Conservation (phyloP, 192 early-diverging fungal genomes). For the Thoreauomyces humboldtii region DNA sequence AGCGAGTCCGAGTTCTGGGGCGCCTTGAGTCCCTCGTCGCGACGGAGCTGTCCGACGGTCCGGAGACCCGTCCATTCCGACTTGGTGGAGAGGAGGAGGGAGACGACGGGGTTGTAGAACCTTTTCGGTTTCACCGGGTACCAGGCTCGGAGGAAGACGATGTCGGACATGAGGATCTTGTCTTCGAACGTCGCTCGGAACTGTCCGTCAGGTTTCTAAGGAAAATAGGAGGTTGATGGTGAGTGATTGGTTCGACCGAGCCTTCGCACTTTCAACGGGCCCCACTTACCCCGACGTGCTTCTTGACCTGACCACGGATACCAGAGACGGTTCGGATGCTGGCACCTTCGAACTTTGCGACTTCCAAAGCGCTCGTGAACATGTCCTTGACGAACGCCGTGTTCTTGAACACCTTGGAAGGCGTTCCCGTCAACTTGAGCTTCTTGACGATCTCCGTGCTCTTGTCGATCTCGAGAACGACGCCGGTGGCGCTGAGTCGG, state of each 20-base stretch:
- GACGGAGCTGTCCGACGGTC: constrained; percentile 79
- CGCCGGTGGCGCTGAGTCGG: constrained; percentile 94
- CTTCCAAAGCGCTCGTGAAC: constrained; percentile 94
- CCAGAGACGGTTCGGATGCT: constrained; percentile 93
- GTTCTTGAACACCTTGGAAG: constrained; percentile 94
- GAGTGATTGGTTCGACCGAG: no score
- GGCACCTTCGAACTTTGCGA: constrained; percentile 98
- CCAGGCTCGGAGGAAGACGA: constrained; percentile 96
- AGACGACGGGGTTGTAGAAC: constrained; percentile 98
- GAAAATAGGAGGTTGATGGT: neutral
- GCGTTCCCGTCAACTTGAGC: constrained; percentile 93
- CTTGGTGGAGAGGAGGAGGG: constrained; percentile 75
- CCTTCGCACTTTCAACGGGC: no score
- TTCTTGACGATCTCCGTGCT: constrained; percentile 97
- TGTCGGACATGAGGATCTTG: constrained; percentile 92
- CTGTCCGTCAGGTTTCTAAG: constrained; percentile 76
- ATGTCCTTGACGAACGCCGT: constrained; percentile 98
- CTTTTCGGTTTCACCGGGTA: constrained; percentile 92
- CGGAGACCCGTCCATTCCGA: constrained; percentile 85
- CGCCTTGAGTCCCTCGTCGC: constrained; percentile 58
- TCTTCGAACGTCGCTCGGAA: constrained; percentile 99
- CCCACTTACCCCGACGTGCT: constrained; percentile 61
- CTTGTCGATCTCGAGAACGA: constrained; percentile 91
- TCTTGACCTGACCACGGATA: constrained; percentile 97
- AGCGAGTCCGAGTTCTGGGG: constrained; percentile 80